Evolutionary conservation across 2,329 filamentous ascomycete species (phyloP), one percentile per base, ranked within the genome.

Genomic region (Talaromyces sp.): DNA sequence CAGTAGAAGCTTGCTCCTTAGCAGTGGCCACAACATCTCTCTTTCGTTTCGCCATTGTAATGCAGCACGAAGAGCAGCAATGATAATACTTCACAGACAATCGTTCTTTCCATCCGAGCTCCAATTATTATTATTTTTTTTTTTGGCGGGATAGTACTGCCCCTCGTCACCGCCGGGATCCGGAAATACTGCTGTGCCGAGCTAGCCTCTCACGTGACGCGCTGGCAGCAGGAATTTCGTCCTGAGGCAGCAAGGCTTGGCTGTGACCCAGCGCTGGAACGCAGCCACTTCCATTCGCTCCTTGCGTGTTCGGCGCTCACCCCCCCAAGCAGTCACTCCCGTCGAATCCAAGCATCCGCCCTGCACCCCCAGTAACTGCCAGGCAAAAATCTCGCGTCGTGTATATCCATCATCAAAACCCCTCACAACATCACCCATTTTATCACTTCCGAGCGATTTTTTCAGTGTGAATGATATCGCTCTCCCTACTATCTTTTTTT

Each of bases 401-500:
- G 64, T 63, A 67, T 54, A 67, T 68, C 64, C 65, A 62, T 68
- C 72, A 75, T 73, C 66, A 67, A 70, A 71, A 69, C 70, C 72
- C 70, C 57, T 68, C 73, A 67, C 70, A 69, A 74, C 73, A 62
- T 67, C 70, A 68, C 70, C 74, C 63, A 67, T 76, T 75, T 65
- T 73, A 79, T 79, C 76, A 63, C 63, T 73, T 76, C 64, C 65
- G 69, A 77, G 72, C 74, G 74, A 77, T 74, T 76, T 73, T 73
- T 73, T 71, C 68, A 66, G 69, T 72, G 74, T 77, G 72, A 69
- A 75, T 75, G 75, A 72, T 70, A 71, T 71, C 68, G 69, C 69
- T 74, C 72, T 71, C 69, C 67, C 63, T 63, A 68, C 68, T 69
- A 61, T 66, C 65, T 66, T 72, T 70, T 67, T 70, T 79, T 76